Percentiles rank a stretch among this genome's conserved stretches.
phyloP scores from a whole-genome alignment of 306 rosid genomes.

The Amphicarpaea edgeworthii region DNA sequence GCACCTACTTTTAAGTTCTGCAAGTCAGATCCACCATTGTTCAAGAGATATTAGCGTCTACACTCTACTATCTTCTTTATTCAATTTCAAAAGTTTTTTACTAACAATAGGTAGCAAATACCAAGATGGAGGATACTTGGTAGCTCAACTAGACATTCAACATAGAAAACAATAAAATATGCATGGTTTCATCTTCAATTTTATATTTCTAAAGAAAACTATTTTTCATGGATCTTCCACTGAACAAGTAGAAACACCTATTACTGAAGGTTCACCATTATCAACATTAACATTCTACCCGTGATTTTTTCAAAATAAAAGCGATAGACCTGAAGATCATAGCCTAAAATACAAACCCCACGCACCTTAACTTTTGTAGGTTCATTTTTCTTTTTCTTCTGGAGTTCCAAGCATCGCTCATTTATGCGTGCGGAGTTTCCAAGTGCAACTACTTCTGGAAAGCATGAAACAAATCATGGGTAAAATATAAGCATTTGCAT shows the following conservation, averaged over 20 bases:
- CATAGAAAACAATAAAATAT: constrained; percentile 23
- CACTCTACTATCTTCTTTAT: constrained; percentile 12
- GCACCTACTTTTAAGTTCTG: constrained; percentile 72
- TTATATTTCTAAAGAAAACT: constrained; percentile 6
- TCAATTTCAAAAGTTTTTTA: constrained; percentile 13
- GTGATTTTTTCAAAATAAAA: constrained; percentile 24
- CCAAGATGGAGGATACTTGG: constrained; percentile 17
- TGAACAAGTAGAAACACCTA: constrained; percentile 1
- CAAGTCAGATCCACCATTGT: constrained; percentile 49
- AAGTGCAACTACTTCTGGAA: constrained; percentile 74
- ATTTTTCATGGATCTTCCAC: constrained; percentile 12
- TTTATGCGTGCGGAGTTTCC: constrained; percentile 72
- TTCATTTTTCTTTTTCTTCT: constrained; percentile 72
- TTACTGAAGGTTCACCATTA: not conserved
- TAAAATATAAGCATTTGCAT: constrained; percentile 31
- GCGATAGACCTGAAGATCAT: not conserved
- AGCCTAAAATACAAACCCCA: constrained; percentile 11
- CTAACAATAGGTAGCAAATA: constrained; percentile 29
- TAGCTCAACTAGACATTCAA: constrained; percentile 30
- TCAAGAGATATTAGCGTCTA: constrained; percentile 35
- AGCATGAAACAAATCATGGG: constrained; percentile 30
- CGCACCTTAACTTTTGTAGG: constrained; percentile 75
- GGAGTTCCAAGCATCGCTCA: constrained; percentile 92
- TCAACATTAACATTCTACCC: constrained; percentile 8
- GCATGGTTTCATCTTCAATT: constrained; percentile 24